Percentiles rank a stretch among this genome's conserved stretches.
phyloP scores from a whole-genome alignment of 2,329 filamentous ascomycete genomes.

The Tympanopsis confertula region DNA sequence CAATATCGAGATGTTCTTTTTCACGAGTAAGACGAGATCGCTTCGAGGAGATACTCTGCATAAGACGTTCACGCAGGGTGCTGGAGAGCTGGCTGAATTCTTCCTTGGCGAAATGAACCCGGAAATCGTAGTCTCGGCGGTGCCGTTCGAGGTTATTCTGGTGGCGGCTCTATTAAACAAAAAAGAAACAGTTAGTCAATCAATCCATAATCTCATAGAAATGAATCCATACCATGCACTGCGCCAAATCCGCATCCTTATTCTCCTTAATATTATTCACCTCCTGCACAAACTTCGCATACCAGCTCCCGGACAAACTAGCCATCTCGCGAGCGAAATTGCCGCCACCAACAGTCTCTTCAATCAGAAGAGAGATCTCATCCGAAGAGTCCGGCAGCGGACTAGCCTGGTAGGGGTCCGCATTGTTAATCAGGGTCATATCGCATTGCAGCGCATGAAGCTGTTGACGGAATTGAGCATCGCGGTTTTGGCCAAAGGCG shows the following conservation, averaged over 20 bases:
- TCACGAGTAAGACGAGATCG: constrained; percentile 45
- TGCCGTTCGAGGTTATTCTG: constrained; percentile 41
- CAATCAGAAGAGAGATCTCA: constrained; percentile 38
- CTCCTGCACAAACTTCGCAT: constrained; percentile 47
- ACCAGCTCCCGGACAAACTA: constrained; percentile 45
- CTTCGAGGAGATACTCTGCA: constrained; percentile 43
- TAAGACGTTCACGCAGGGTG: constrained; percentile 49
- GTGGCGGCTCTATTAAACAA: constrained; percentile 36
- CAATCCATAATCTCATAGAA: neutral
- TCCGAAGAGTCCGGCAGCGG: constrained; percentile 47
- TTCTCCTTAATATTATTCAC: constrained; percentile 51
- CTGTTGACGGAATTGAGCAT: constrained; percentile 51
- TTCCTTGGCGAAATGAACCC: constrained; percentile 48
- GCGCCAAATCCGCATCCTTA: constrained; percentile 45
- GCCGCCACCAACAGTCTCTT: constrained; percentile 29
- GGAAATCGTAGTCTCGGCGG: constrained; percentile 42
- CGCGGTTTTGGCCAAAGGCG: constrained; percentile 47
- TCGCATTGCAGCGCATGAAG: constrained; percentile 52
- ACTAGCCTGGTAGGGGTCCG: constrained; percentile 44
- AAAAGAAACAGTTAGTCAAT: constrained; percentile 1
- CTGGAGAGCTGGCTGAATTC: constrained; percentile 46
- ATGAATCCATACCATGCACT: constrained; percentile 35
- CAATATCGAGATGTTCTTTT: constrained; percentile 56
- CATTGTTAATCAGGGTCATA: constrained; percentile 52
- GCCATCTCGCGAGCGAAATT: constrained; percentile 42